phyloP scores from a whole-genome alignment of 768 basidiomycete genomes.

The Saitozyma podzolica region DNA sequence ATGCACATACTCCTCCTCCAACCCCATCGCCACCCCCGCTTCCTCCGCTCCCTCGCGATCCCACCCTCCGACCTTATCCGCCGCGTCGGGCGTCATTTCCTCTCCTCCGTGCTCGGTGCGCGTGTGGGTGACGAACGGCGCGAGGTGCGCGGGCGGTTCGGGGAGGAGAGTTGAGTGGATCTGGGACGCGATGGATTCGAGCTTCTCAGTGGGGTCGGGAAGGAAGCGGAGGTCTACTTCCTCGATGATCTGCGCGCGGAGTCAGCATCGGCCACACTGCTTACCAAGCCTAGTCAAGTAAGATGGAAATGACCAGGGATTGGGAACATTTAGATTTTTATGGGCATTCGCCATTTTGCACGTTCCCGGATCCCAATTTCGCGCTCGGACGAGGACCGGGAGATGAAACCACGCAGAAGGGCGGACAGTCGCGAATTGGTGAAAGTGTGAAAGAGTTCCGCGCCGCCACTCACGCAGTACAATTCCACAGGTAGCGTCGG shows the following conservation, averaged over 20 bases:
- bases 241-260: slow-evolving; percentile 71
- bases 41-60: slow-evolving; percentile 15
- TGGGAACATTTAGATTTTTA: too few relatives aligned
- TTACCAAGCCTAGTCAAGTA: too few relatives aligned
- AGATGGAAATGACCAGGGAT: too few relatives aligned
- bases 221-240: slow-evolving; percentile 78
- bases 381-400: too few relatives aligned
- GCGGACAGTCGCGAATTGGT: neutral
- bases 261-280: too few relatives aligned
- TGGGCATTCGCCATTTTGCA: too few relatives aligned
- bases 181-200: slow-evolving; percentile 56
- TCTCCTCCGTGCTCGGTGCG: slow-evolving; percentile 15
- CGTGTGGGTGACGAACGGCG: neutral
- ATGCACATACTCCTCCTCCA: slow-evolving; percentile 38
- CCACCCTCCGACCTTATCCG: slow-evolving; percentile 6
- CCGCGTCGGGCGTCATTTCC: slow-evolving; percentile 8
- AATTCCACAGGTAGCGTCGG: slow-evolving; percentile 80
- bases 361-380: too few relatives aligned
- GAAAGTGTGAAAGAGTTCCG: neutral
- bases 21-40: slow-evolving; percentile 17
- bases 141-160: slow-evolving; percentile 17
- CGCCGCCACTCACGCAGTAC: slow-evolving; percentile 67
- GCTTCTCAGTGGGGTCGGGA: slow-evolving; percentile 68
- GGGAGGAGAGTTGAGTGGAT: slow-evolving; percentile 54
- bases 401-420: too few relatives aligned